Percentiles rank a stretch among this genome's conserved stretches.
Evolutionary conservation across 75 land plant genomes (phyloP).

Genomic region (Adiantum capillusveneris): DNA sequence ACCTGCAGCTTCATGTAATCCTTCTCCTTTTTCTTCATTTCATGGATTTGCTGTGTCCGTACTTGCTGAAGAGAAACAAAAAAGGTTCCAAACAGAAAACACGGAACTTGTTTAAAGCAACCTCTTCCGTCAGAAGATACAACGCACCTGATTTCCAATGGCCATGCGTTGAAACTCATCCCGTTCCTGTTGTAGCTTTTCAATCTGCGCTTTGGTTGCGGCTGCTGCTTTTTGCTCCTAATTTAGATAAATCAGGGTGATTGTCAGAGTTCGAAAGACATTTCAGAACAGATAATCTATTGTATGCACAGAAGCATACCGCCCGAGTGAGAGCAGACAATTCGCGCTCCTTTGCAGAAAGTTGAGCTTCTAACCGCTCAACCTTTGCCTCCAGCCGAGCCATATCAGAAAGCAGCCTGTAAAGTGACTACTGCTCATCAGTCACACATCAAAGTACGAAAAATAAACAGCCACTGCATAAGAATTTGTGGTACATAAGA

Average conservation of each 20-base stretch:
- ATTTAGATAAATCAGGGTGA: neutral
- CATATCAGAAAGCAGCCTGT: slow-evolving; percentile 76
- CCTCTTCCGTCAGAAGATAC: no score
- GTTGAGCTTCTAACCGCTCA: slow-evolving; percentile 76
- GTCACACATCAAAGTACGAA: no score
- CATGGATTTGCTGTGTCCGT: slow-evolving; percentile 86
- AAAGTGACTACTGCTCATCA: no score
- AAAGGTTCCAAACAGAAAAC: neutral
- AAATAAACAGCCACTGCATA: no score
- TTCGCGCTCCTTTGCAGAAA: slow-evolving; percentile 84
- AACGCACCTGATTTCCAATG: slow-evolving; percentile 79
- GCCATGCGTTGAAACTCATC: slow-evolving; percentile 98
- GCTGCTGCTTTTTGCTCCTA: slow-evolving; percentile 93
- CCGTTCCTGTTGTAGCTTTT: slow-evolving; percentile 86
- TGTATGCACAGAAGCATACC: slow-evolving; percentile 25
- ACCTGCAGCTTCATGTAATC: slow-evolving; percentile 97
- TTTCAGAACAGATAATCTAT: no score
- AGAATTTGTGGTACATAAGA: no score
- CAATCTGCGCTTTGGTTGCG: slow-evolving; percentile 81
- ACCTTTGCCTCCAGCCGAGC: slow-evolving; percentile 87
- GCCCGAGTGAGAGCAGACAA: slow-evolving; percentile 72
- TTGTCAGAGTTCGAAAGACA: neutral
- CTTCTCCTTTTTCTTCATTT: slow-evolving; percentile 98
- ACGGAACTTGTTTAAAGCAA: no score
- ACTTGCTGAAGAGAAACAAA: slow-evolving; percentile 54